phyloP scores from a whole-genome alignment of 2,329 filamentous ascomycete genomes.

The Aspergillus pseudoterreus region DNA sequence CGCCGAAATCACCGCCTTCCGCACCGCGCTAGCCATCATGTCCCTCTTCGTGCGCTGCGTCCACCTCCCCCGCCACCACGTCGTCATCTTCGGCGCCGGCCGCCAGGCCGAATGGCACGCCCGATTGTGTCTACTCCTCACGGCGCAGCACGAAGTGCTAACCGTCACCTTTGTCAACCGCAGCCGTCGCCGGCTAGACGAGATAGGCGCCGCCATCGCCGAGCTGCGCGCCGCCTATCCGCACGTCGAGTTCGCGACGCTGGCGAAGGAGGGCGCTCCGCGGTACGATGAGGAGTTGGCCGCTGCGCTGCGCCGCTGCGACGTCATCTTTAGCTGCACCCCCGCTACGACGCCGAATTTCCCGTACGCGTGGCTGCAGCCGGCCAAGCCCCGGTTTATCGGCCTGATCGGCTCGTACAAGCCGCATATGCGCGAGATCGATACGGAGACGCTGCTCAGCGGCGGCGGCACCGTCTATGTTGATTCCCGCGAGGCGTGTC shows the following conservation, averaged over 20 bases:
- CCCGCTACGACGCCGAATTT: constrained; percentile 46
- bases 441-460: constrained; percentile 41
- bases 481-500: constrained; percentile 50
- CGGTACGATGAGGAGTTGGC: constrained; percentile 34
- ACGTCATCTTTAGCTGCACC: constrained; percentile 50
- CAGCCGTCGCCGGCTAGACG: constrained; percentile 55
- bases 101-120: constrained; percentile 51
- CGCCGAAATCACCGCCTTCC: constrained; percentile 72
- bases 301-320: constrained; percentile 28
- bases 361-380: constrained; percentile 32
- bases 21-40: constrained; percentile 70
- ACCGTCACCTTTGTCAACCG: constrained; percentile 77
- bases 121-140: constrained; percentile 48
- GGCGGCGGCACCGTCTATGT: constrained; percentile 67
- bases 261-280: constrained; percentile 62
- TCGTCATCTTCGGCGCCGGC: constrained; percentile 49
- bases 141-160: constrained; percentile 36
- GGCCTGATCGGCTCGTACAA: constrained; percentile 54
- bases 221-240: constrained; percentile 37
- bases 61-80: constrained; percentile 7
- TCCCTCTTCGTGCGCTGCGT: constrained; percentile 55
- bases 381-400: constrained; percentile 42
- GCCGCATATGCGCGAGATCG: constrained; percentile 52
- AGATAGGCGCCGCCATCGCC: constrained; percentile 29
- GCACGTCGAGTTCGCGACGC: constrained; percentile 24